Base-by-base conservation (phyloP, 495 filamentous ascomycete species). In the Penicillium cinerascens region DNA sequence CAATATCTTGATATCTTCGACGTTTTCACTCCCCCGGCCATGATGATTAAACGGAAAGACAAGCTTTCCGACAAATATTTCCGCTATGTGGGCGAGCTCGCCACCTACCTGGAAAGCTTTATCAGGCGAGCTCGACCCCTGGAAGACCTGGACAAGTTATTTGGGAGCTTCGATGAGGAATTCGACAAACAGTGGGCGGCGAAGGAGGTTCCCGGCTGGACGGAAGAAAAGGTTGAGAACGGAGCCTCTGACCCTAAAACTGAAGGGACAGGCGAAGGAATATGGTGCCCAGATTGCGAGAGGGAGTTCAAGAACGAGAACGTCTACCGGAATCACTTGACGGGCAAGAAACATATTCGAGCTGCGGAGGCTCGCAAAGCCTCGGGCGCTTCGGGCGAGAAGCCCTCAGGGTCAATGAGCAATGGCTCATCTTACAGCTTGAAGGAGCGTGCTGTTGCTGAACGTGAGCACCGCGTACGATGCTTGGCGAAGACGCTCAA, bases 221-320 rank as follows among this genome's bases (percentile, higher is more conserved):
- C 82, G 23, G 75, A 74, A 26, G 82, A 88, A 38, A 74, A 75
- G 8, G 47, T 66, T 17, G 64, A 68, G 21, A 78, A 75, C 15
- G 72, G 69, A 8, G 43, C 69, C 17, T 60, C 69, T 26, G 77
- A 67, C 3, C 78, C 75, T 25, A 76, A 77, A 54, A 73, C 76
- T 0, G 76, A 80, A 60, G 83, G 78, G n/a, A 76, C 79, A 4
- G 80, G 82, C 0, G 88, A 91, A 26, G 89, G 86, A 1, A 78
- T 87, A 23, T 97, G 86, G 85, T 98, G 93, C 58, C 73, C 83
- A 1, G 89, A 91, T 51, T 98, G 93, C 71, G 87, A 89, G 59
- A 97, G 91, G 68, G 88, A 91, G 39, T 98, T 97, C 73, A 90
- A 87, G 67, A 97, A 96, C 55, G 87, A 93, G 44, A 96, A 95